phyloP scores from a whole-genome alignment of 352 stramenopile species.

The Stramenopiles sp. region DNA sequence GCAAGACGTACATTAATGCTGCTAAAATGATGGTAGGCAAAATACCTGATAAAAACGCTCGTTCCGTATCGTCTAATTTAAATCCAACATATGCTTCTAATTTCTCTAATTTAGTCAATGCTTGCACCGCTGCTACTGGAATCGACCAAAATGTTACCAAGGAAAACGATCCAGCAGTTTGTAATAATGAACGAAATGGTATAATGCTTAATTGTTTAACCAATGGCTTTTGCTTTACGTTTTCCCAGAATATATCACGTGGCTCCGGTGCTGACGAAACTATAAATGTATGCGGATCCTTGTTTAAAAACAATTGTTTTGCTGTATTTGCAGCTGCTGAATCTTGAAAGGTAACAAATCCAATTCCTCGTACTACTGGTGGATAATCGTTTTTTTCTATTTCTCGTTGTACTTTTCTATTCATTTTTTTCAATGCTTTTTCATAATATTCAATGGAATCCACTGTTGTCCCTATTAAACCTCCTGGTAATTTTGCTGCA shows the following conservation, averaged over 20 bases:
- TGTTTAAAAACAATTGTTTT: background rate
- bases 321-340: background rate
- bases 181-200: background rate
- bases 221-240: background rate
- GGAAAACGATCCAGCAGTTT: background rate
- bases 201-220: background rate
- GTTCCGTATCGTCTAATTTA: background rate
- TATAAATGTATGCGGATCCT: background rate
- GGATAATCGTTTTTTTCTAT: background rate
- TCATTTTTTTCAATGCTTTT: background rate
- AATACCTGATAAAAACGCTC: background rate
- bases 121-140: background rate
- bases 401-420: background rate
- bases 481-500: background rate
- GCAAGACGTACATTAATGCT: background rate
- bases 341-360: background rate
- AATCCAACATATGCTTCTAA: background rate
- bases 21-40: background rate
- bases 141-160: background rate
- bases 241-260: background rate
- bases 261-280: background rate
- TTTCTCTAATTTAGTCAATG: background rate
- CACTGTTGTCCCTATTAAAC: background rate
- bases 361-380: background rate
- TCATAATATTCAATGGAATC: background rate